Evolutionary conservation across 192 early-diverging fungal species (phyloP).

Genomic region (Chytriomyces hyalinus): DNA sequence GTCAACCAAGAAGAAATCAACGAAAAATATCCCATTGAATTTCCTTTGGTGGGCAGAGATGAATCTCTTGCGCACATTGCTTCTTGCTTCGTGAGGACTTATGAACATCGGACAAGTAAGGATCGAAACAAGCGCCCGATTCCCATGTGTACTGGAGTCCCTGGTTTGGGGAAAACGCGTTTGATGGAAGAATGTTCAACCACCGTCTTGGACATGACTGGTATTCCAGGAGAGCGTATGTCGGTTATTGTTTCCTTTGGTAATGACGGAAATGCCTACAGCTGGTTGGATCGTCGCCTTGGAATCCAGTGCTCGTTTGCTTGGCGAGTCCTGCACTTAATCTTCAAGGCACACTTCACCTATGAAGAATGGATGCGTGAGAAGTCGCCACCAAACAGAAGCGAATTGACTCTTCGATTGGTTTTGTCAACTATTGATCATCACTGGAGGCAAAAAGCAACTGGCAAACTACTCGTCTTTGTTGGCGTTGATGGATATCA

Average conservation of each 20-base stretch:
- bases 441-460: neutral
- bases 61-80: conserved; percentile 1
- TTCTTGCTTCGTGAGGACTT: conserved; percentile 1
- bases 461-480: conserved; percentile 23
- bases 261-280: conserved; percentile 30
- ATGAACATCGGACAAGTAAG: conserved; percentile 21
- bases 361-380: conserved; percentile 32
- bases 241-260: conserved; percentile 34
- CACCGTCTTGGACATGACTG: conserved; percentile 34
- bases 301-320: conserved; percentile 37
- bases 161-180: conserved; percentile 35
- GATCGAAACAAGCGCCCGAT: conserved; percentile 17
- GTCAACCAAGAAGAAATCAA: neutral
- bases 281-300: conserved; percentile 19
- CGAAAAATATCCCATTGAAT: neutral
- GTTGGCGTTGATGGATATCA: conserved; percentile 36
- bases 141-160: conserved; percentile 8
- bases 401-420: too few relatives aligned
- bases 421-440: neutral
- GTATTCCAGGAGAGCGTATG: conserved; percentile 23
- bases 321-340: conserved; percentile 27
- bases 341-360: conserved; percentile 31
- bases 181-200: too few relatives aligned
- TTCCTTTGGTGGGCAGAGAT: neutral
- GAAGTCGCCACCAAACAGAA: too few relatives aligned